Base-by-base conservation (phyloP, 202 grass and related monocot genomes). In the Schoenoplectus triqueter region DNA sequence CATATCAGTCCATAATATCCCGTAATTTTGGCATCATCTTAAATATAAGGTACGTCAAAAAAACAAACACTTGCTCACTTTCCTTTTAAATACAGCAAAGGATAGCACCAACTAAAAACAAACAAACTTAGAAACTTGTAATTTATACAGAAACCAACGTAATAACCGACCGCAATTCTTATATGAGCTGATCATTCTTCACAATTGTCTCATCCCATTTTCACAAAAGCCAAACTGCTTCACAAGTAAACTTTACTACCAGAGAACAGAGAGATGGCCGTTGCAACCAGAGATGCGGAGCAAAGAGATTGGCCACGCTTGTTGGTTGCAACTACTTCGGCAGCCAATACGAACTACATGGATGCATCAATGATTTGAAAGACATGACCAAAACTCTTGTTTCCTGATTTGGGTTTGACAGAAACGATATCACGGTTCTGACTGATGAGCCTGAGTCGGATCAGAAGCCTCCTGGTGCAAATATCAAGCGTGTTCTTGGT, bases 301-400 rank as follows among this genome's bases (percentile, higher is more conserved):
- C 15, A 67, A 90, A 87, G 90, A 73, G 85, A 69, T 55, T 92
- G 21, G 92, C 90, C 0, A 89, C 83, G 2, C 61, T 95, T 87
- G 93, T 95, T 0, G 93, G 93, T 11, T 92, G 93, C 90, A 95
- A 95, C 85, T 95, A 95, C 80, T 75, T 66, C 4, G 87, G 89
- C 22, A 90, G 85, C n/a, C 55, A 19, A 9, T 10, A 85, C 64
- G 85, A 90, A 67, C 85, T 95, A 17, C 80, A 81, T 0, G 93
- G 90, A 71, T 95, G 93, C 90, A 92, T 97, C 87, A 97, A 97
- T 83, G 94, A 97, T 90, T 92, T 91, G 49, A n/a, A 15, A 14
- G 85, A 90, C 84, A 92, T 91, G 89, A 87, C 78, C 47, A 55
- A 74, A 84, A 22, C 80, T 13, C 87, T 97, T 22, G 6, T 94